These are phyloP conservation scores for Dendryphion nanum DNA, from an alignment of 2,329 filamentous ascomycete species.

Conservation along the genomic window DNA sequence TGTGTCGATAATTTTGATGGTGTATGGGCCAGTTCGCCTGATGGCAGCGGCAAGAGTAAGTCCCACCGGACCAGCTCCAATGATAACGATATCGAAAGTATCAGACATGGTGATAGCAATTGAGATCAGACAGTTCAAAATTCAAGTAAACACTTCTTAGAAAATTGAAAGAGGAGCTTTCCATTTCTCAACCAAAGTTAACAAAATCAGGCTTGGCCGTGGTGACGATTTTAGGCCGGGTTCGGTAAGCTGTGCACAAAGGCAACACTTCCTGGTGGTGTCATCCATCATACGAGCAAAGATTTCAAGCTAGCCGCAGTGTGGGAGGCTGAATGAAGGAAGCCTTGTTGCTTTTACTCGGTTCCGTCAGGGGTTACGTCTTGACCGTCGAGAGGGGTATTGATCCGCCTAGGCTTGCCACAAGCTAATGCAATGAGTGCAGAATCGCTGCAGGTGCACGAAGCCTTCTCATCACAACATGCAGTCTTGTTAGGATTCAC, in stretches of 20 bases:
- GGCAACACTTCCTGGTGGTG: too few relatives aligned
- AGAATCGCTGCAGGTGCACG: too few relatives aligned
- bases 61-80: slow-evolving; percentile 1
- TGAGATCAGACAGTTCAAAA: slow-evolving; percentile 1
- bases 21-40: slow-evolving; percentile 1
- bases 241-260: not conserved
- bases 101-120: slow-evolving; percentile 1
- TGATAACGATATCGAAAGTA: slow-evolving; percentile 2
- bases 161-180: slow-evolving; percentile 1
- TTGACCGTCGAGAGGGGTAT: too few relatives aligned
- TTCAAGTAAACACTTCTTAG: slow-evolving; percentile 1
- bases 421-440: too few relatives aligned
- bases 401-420: too few relatives aligned
- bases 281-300: too few relatives aligned
- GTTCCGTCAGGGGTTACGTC: too few relatives aligned
- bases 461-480: too few relatives aligned
- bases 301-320: too few relatives aligned
- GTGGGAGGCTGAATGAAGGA: too few relatives aligned
- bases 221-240: not conserved
- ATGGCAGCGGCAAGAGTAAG: slow-evolving; percentile 1
- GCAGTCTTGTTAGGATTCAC: too few relatives aligned
- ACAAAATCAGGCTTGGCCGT: slow-evolving; percentile 1
- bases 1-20: slow-evolving; percentile 2
- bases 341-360: too few relatives aligned
- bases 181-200: slow-evolving; percentile 1